These are phyloP conservation scores for Gentiana dahurica DNA, from an alignment of 257 asterid species.

Conservation along the genomic window DNA sequence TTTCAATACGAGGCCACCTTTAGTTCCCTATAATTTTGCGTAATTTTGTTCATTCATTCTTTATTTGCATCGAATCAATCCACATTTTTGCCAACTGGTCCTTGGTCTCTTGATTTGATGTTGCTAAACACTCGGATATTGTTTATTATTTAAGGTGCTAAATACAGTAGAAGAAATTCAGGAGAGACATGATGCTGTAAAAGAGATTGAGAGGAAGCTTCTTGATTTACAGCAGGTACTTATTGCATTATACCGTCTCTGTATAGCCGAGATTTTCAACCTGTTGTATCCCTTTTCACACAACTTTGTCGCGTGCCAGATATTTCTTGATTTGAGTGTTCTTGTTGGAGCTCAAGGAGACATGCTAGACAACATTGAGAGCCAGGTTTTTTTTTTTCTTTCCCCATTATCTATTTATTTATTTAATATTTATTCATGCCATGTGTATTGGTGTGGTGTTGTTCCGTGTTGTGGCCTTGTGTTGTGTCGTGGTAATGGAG, in stretches of 20 bases:
- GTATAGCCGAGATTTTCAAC: neutral
- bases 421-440: neutral
- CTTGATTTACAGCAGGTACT: conserved; percentile 77
- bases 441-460: neutral
- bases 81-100: neutral
- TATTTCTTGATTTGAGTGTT: conserved; percentile 82
- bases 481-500: conserved; percentile 15
- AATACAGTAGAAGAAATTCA: conserved; percentile 80
- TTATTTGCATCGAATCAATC: too few species aligned
- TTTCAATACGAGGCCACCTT: too few species aligned
- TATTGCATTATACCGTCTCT: neutral
- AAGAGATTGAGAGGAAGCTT: conserved; percentile 78
- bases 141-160: conserved; percentile 30
- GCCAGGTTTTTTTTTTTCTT: conserved; percentile 41
- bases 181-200: conserved; percentile 83
- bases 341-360: conserved; percentile 84
- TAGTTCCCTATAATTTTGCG: too few species aligned
- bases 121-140: too few species aligned
- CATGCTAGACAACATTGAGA: conserved; percentile 71
- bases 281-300: neutral
- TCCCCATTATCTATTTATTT: neutral
- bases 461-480: neutral
- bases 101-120: too few species aligned
- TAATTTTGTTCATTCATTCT: neutral
- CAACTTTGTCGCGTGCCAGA: conserved; percentile 21